phyloP scores from a whole-genome alignment of 2,329 filamentous ascomycete species.

The Boeremia lycopersici region DNA sequence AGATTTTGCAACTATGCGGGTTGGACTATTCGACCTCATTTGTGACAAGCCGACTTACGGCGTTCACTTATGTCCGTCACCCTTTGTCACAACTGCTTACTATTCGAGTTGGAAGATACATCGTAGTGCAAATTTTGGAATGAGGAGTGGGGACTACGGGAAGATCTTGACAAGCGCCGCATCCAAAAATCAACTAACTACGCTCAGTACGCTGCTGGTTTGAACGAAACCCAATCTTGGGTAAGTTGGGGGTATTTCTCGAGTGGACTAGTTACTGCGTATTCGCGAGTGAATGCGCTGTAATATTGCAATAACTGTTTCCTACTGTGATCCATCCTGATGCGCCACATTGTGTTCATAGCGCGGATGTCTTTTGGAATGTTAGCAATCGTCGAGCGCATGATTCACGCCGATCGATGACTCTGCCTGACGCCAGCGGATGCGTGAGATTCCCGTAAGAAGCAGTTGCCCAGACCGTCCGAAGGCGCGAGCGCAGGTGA shows the following conservation, averaged over 20 bases:
- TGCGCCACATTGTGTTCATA: neutral
- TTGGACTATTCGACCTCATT: neutral
- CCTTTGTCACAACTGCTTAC: conserved; percentile 4
- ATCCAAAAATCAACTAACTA: neutral
- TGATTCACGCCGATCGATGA: conserved; percentile 23
- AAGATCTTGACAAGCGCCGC: conserved; percentile 7
- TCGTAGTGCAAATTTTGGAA: conserved; percentile 10
- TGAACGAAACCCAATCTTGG: too few relatives aligned
- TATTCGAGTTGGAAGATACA: neutral
- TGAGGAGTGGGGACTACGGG: conserved; percentile 19
- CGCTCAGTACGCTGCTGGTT: neutral
- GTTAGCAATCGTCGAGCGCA: conserved; percentile 7
- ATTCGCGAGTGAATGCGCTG: neutral
- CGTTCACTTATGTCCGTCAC: conserved; percentile 6
- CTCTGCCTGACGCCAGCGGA: conserved; percentile 5
- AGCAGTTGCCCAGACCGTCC: conserved; percentile 25
- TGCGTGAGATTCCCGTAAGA: conserved; percentile 11
- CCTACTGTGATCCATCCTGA: neutral
- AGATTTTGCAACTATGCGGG: neutral
- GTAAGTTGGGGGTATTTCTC: too few relatives aligned
- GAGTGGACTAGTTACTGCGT: too few relatives aligned
- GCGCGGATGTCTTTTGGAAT: conserved; percentile 7
- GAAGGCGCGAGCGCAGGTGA: conserved; percentile 21
- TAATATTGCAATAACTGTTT: neutral
- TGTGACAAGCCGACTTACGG: neutral